phyloP scores from a whole-genome alignment of 192 early-diverging fungal species.

The Dissophora ornata region DNA sequence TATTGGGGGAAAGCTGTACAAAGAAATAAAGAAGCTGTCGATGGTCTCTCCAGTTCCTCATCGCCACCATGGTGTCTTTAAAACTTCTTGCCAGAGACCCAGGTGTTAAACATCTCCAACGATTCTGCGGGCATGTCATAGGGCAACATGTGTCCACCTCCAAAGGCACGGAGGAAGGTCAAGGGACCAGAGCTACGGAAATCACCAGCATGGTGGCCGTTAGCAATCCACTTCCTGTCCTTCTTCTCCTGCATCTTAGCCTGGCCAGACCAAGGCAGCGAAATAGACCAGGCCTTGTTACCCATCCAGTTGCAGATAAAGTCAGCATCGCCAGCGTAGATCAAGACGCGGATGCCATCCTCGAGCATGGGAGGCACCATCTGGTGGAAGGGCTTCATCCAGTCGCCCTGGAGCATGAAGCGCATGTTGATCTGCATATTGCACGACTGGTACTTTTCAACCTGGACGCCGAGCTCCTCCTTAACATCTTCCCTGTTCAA shows the following conservation, averaged over 20 bases:
- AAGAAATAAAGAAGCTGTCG: too few species aligned
- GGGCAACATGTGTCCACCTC: constrained; percentile 93
- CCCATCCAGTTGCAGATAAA: constrained; percentile 94
- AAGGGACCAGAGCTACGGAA: constrained; percentile 77
- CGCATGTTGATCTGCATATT: constrained; percentile 80
- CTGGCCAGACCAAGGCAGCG: constrained; percentile 86
- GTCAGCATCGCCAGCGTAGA: constrained; percentile 95
- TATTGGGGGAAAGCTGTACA: too few species aligned
- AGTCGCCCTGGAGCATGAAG: constrained; percentile 50
- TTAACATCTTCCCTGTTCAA: constrained; percentile 84
- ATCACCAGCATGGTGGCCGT: constrained; percentile 70
- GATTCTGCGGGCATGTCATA: constrained; percentile 89
- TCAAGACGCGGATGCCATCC: constrained; percentile 82
- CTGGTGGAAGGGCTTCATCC: constrained; percentile 84
- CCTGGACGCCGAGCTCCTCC: constrained; percentile 77
- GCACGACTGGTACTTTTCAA: constrained; percentile 79
- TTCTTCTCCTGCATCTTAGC: constrained; percentile 72
- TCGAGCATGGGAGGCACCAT: constrained; percentile 80
- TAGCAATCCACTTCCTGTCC: constrained; percentile 80
- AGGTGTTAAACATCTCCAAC: constrained; percentile 89
- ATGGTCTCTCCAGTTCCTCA: too few species aligned
- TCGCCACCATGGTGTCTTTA: too few species aligned
- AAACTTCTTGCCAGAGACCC: constrained; percentile 65
- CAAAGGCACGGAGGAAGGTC: constrained; percentile 88
- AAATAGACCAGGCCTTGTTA: constrained; percentile 92